phyloP scores from a whole-genome alignment of 495 filamentous ascomycete species.

The Hypoxylon intermedium region DNA sequence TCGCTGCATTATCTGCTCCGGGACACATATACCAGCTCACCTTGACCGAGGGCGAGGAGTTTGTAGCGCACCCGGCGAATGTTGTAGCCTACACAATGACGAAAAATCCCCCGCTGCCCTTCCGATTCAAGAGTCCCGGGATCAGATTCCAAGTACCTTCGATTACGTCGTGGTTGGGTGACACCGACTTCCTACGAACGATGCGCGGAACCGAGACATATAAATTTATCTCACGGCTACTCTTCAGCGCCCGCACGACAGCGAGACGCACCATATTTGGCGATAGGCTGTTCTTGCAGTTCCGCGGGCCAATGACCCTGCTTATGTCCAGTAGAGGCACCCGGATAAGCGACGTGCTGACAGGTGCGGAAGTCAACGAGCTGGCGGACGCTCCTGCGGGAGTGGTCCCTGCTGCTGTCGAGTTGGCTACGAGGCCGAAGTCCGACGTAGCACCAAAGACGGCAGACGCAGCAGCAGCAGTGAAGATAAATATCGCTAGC shows the following conservation, averaged over 20 bases:
- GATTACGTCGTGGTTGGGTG: slow-evolving; percentile 58
- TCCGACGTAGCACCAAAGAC: slow-evolving; percentile 43
- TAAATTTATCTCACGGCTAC: slow-evolving; percentile 64
- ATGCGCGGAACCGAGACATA: slow-evolving; percentile 74
- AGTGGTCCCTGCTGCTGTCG: slow-evolving; percentile 57
- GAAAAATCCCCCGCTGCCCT: slow-evolving; percentile 75
- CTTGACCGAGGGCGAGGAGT: slow-evolving; percentile 80
- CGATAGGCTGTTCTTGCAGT: slow-evolving; percentile 88
- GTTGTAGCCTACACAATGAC: slow-evolving; percentile 87
- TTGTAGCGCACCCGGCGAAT: slow-evolving; percentile 84
- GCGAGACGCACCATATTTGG: slow-evolving; percentile 87
- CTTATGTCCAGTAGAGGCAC: slow-evolving; percentile 84
- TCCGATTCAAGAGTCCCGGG: slow-evolving; percentile 79
- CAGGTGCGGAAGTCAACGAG: slow-evolving; percentile 79
- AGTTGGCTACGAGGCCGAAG: slow-evolving; percentile 50
- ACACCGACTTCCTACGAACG: slow-evolving; percentile 71
- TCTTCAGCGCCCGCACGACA: slow-evolving; percentile 75
- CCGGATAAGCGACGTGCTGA: slow-evolving; percentile 76
- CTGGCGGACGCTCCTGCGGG: slow-evolving; percentile 76
- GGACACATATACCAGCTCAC: slow-evolving; percentile 87
- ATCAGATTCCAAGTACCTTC: slow-evolving; percentile 81
- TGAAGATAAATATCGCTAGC: slow-evolving; percentile 60
- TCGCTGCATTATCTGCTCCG: slow-evolving; percentile 81
- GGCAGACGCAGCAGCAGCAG: slow-evolving; percentile 40
- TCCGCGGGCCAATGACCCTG: slow-evolving; percentile 83